Conservation (phyloP, 108 stramenopile species). For the Cyclotella cryptica region DNA sequence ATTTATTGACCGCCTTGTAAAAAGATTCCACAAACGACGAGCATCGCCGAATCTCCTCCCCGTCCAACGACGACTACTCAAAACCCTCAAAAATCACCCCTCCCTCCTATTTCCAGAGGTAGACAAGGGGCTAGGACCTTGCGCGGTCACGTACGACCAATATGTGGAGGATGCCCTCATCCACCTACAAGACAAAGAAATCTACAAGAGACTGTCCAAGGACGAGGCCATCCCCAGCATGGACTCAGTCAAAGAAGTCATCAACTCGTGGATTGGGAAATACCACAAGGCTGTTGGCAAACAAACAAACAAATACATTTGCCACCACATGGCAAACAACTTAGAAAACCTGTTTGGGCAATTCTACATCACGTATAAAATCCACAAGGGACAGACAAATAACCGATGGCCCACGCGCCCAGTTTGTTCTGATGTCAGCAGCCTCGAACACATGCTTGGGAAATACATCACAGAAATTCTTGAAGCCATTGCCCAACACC, state of each 20-base stretch:
- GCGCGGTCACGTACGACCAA: too few relatives aligned
- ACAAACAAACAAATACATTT: neutral
- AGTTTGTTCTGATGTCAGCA: constrained; percentile 15
- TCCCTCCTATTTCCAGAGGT: too few relatives aligned
- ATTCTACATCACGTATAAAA: too few relatives aligned
- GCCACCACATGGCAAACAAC: neutral
- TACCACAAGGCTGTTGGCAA: neutral
- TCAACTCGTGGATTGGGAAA: neutral
- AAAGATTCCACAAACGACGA: too few relatives aligned
- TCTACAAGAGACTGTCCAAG: neutral
- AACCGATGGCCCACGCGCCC: neutral
- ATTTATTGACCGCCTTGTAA: neutral
- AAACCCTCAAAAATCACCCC: too few relatives aligned
- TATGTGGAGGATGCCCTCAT: neutral
- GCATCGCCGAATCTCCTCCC: neutral
- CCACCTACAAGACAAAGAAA: neutral
- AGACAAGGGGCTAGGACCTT: too few relatives aligned
- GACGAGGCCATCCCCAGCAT: neutral
- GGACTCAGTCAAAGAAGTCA: neutral
- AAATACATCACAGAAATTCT: constrained; percentile 3
- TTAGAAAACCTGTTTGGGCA: neutral
- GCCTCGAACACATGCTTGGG: neutral
- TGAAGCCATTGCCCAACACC: neutral
- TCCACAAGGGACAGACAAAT: too few relatives aligned
- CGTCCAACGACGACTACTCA: neutral